Base-by-base conservation (phyloP, 2,329 filamentous ascomycete genomes). In the Fusarium redolens region DNA sequence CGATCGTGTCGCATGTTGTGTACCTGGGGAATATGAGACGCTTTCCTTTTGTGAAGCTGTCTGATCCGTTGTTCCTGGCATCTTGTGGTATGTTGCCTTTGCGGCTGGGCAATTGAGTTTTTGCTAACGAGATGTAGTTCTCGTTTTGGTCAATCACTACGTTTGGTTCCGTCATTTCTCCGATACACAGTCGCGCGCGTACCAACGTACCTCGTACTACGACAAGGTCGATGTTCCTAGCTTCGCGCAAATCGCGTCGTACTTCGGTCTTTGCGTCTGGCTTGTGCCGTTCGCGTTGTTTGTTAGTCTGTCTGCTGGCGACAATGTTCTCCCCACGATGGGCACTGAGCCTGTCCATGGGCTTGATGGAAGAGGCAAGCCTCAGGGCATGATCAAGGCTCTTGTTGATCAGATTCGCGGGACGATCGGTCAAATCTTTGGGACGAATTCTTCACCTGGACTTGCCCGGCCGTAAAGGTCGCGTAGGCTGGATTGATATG, bases 221-320 rank as follows among this genome's bases (percentile, higher is more conserved):
- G 90, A 93, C 72, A 85, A 86, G 65, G 84, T 86, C 61, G 83
- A 90, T 58, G 80, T 94, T 48, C 96, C 96, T 0, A 92, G 89
- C 41, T 99, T 99, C 81, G 95, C 94, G 22, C 94, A 98, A 84
- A 96, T 98, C 48, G 95, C 96, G 0, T 96, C 94, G 0, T 99
- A 96, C 83, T 99, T 99, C 79, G 96, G 96, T 1, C 86, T 99
- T 4, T 97, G 95, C 78, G 95, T 99, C 1, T 99, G 96, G 96
- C 87, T 99, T 3, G 93, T 98, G 1, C 96, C 96, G 0, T 99
- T 99, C 80, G 91, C 95, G 20, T 87, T 99, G 18, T 99, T 99
- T 79, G 96, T 99, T 56, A 97, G 93, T 78, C 83, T 99, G 45
- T 97, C 94, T 22, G 96, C 96, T 0, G 94, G 95, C 61, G 96